Base-by-base conservation (phyloP, 805 yeast species). In the Candida railenensis region DNA sequence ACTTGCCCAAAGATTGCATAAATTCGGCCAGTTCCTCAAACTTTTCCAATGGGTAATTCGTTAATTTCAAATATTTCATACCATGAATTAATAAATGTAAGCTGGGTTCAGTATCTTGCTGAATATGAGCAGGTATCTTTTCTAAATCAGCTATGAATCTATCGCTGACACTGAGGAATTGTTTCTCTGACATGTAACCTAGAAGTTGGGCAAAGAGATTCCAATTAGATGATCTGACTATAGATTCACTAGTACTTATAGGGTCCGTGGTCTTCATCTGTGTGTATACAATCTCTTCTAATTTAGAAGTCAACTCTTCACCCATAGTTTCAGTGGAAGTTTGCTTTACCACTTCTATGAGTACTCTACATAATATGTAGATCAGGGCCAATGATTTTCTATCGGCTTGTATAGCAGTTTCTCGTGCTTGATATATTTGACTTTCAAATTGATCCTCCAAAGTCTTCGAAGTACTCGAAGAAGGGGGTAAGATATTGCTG, bases 11-110 rank as follows among this genome's bases (percentile, higher is more conserved):
- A 14, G 96, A 87, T 50, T 83, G 85, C 50, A 92, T 67, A 58
- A 92, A 94, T 50, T 89, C 96, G 0, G 97, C 96, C 53, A 91
- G 81, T 54, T 94, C 98, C 64, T 94, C 99, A 57, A 95, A 85
- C 34, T 75, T 78, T 49, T 94, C 97, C 53, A 92, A 73, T 0
- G 99, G 97, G 53, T 87, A 87, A 53, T 90, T 85, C 42, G 83
- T 82, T 42, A 94, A 69, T 50, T 81, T 81, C 44, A 94, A 66
- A 57, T 88, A 87, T 54, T 94, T 74, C 98, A 95, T 94, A 3
- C 98, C 98, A 56, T 88, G 85, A 28, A 95, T 87, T 41, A 94
- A 68, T 39, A 91, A 67, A 57, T 85, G 87, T 4, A 87, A 73
- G 33, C 81, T 76, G 1, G 90, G 82, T 48, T 73, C 78, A 15